Percentiles rank a stretch among this genome's conserved stretches.
Conservation (phyloP, 129 eudicot species). For the Saussurea involucrata region DNA sequence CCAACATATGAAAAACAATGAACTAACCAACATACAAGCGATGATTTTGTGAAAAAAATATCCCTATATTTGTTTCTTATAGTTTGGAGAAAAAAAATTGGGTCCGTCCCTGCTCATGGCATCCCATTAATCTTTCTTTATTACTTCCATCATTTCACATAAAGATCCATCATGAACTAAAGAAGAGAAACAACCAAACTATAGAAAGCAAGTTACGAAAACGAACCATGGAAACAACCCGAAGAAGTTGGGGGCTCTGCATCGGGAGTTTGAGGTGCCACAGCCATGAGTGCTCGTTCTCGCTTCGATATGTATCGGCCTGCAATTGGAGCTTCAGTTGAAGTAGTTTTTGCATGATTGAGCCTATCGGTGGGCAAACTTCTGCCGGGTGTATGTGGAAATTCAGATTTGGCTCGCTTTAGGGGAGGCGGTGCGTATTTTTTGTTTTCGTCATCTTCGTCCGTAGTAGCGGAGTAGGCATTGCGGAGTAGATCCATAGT, state of each 20-base stretch:
- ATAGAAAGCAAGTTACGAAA: neutral
- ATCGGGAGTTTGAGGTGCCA: constrained; percentile 26
- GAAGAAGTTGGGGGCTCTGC: constrained; percentile 28
- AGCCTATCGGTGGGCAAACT: constrained; percentile 11
- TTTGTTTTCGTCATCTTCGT: constrained; percentile 51
- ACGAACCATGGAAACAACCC: constrained; percentile 43
- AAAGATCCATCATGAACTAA: constrained; percentile 3
- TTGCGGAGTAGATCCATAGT: constrained; percentile 63
- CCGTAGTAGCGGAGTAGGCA: constrained; percentile 52
- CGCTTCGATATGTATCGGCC: constrained; percentile 88
- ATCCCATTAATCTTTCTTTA: neutral
- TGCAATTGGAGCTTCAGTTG: constrained; percentile 52
- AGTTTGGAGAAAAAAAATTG: too few species aligned
- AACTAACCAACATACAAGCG: too few species aligned
- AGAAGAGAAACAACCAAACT: neutral
- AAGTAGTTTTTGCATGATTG: constrained; percentile 7
- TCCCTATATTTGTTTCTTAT: too few species aligned
- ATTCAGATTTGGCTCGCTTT: constrained; percentile 41
- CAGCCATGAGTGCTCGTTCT: constrained; percentile 58
- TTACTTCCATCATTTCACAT: neutral
- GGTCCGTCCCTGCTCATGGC: too few species aligned
- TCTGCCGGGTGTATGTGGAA: neutral
- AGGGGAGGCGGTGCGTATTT: constrained; percentile 35
- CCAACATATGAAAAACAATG: too few species aligned
- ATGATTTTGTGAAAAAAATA: too few species aligned